Evolutionary conservation across 352 stramenopile genomes (phyloP).

Genomic region (Pilasporangium apinafurcum): DNA sequence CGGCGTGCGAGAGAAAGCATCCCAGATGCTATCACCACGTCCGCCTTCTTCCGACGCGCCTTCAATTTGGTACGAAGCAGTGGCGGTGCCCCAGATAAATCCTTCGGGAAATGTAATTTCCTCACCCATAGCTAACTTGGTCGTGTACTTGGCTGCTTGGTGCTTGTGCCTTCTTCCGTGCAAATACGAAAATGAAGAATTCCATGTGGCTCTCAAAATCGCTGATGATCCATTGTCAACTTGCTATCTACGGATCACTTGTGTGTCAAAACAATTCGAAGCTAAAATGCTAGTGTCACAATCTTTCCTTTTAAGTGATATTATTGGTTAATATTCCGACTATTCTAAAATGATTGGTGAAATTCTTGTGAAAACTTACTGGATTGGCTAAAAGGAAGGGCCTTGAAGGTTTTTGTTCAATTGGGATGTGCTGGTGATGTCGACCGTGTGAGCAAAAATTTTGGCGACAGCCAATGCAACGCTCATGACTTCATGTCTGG

Average conservation of each 20-base stretch:
- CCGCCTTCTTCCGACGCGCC: conserved; percentile 79
- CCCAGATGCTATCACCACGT: conserved; percentile 86
- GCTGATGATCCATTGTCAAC: no score
- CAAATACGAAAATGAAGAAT: conserved; percentile 9
- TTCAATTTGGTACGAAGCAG: conserved; percentile 91
- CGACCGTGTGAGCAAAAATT: no score
- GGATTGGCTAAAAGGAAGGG: no score
- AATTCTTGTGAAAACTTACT: no score
- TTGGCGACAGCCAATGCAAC: no score
- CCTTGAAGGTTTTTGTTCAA: no score
- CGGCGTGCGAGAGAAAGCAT: conserved; percentile 72
- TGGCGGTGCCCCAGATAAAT: conserved; percentile 86
- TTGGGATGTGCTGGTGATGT: no score
- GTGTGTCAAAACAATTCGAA: not conserved
- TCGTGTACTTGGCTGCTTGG: not conserved
- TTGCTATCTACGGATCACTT: not conserved
- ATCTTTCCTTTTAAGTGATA: not conserved
- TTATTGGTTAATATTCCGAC: no score
- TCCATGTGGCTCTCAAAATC: not conserved
- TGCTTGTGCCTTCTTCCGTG: not conserved
- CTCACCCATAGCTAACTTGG: conserved; percentile 12
- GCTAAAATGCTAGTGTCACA: not conserved
- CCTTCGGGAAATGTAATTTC: conserved; percentile 33
- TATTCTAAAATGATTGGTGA: no score
- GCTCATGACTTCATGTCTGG: no score